Evolutionary conservation across 257 asterid genomes (phyloP).

Genomic region (Mitragyna speciosa): DNA sequence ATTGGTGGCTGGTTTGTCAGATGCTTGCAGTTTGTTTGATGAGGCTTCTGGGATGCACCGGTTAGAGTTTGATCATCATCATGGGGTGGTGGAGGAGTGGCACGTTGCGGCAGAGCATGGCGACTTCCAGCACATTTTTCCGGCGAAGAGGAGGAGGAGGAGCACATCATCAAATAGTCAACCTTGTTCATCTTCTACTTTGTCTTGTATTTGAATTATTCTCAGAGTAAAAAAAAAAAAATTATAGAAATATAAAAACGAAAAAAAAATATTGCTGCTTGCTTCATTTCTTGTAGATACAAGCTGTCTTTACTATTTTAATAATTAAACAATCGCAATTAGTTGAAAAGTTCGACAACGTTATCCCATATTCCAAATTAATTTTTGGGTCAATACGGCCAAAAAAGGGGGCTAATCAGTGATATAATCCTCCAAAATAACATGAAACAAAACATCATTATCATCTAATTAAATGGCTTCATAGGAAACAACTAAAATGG

Average conservation of each 20-base stretch:
- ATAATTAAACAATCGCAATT: neutral
- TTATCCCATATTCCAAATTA: neutral
- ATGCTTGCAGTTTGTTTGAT: slow-evolving; percentile 46
- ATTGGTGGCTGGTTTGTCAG: slow-evolving; percentile 38
- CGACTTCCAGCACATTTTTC: slow-evolving; percentile 44
- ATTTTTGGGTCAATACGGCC: neutral
- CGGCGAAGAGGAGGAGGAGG: slow-evolving; percentile 74
- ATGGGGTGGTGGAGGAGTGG: slow-evolving; percentile 52
- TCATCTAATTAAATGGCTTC: neutral
- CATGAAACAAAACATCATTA: neutral
- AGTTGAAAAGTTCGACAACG: slow-evolving; percentile 15
- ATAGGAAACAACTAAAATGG: neutral
- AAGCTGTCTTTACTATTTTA: slow-evolving; percentile 24
- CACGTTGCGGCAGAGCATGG: slow-evolving; percentile 44
- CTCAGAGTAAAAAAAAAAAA: neutral
- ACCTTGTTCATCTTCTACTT: slow-evolving; percentile 43
- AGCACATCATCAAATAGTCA: slow-evolving; percentile 48
- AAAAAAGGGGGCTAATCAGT: neutral
- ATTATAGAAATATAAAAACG: neutral
- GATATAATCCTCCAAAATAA: neutral
- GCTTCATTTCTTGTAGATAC: slow-evolving; percentile 28
- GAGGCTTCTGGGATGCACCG: slow-evolving; percentile 40
- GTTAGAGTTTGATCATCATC: slow-evolving; percentile 40
- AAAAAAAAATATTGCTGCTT: slow-evolving; percentile 15
- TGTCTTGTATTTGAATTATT: slow-evolving; percentile 27